A percentile compares a stretch with the other conserved stretches of the same genome.
phyloP scores from a whole-genome alignment of 2,329 filamentous ascomycete species.

The Cryphonectria naterciae region DNA sequence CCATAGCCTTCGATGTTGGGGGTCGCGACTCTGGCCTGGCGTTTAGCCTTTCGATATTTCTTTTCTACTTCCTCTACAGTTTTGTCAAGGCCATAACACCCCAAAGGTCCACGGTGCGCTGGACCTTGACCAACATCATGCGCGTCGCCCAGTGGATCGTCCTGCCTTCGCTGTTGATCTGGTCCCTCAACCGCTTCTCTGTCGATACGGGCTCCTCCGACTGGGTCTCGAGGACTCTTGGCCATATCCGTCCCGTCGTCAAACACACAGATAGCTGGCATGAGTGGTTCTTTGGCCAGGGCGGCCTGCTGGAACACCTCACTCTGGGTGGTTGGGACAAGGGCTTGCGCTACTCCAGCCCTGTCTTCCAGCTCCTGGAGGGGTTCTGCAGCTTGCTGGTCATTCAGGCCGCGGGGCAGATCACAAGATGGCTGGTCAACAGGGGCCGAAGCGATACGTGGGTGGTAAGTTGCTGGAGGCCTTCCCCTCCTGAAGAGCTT shows the following conservation, averaged over 20 bases:
- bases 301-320: slow-evolving; percentile 78
- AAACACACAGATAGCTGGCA: slow-evolving; percentile 65
- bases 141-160: slow-evolving; percentile 83
- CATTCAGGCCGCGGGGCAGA: slow-evolving; percentile 92
- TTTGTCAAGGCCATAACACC: slow-evolving; percentile 79
- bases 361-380: slow-evolving; percentile 91
- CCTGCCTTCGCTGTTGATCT: slow-evolving; percentile 85
- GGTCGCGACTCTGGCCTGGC: slow-evolving; percentile 91
- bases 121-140: slow-evolving; percentile 69
- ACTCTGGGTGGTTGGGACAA: slow-evolving; percentile 90
- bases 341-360: slow-evolving; percentile 84
- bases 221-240: slow-evolving; percentile 83
- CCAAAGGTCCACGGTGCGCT: slow-evolving; percentile 75
- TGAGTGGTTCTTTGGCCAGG: slow-evolving; percentile 87
- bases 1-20: slow-evolving; percentile 96
- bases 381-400: slow-evolving; percentile 96
- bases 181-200: slow-evolving; percentile 93
- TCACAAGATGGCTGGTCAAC: slow-evolving; percentile 94
- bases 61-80: slow-evolving; percentile 91
- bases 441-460: slow-evolving; percentile 90
- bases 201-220: slow-evolving; percentile 78
- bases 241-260: slow-evolving; percentile 62
- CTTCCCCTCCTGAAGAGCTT: not conserved
- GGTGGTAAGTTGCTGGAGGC: slow-evolving; percentile 70
- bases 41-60: slow-evolving; percentile 86